phyloP scores from a whole-genome alignment of 2,329 filamentous ascomycete species.

The Fusarium sp. region DNA sequence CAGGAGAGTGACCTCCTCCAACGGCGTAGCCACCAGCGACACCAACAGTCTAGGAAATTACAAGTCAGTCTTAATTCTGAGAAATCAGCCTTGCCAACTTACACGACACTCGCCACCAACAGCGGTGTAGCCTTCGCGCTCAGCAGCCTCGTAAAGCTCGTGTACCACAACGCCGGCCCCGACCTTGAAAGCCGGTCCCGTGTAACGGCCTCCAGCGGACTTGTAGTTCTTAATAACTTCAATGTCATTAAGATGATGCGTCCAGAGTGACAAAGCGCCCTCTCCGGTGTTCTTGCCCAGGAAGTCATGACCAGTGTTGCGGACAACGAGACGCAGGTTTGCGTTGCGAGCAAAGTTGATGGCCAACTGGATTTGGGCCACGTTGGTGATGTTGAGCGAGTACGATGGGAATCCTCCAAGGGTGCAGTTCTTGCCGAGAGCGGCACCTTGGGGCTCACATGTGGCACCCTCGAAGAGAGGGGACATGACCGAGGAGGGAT shows the following conservation, averaged over 20 bases:
- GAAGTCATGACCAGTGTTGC: slow-evolving; percentile 61
- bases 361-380: slow-evolving; percentile 57
- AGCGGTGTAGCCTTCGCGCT: slow-evolving; percentile 57
- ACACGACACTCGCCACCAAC: slow-evolving; percentile 63
- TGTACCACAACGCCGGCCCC: slow-evolving; percentile 65
- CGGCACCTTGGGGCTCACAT: slow-evolving; percentile 46
- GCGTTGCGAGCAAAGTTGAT: slow-evolving; percentile 58
- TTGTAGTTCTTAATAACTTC: slow-evolving; percentile 38
- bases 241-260: slow-evolving; percentile 61
- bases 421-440: slow-evolving; percentile 45
- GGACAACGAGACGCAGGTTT: slow-evolving; percentile 59
- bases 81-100: slow-evolving; percentile 10
- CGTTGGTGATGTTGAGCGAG: slow-evolving; percentile 53
- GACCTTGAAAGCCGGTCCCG: slow-evolving; percentile 63
- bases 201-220: slow-evolving; percentile 43
- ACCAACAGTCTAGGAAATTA: slow-evolving; percentile 37
- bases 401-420: slow-evolving; percentile 56
- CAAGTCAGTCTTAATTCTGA: neutral
- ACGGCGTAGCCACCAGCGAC: slow-evolving; percentile 44
- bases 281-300: slow-evolving; percentile 67
- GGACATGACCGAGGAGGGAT: slow-evolving; percentile 54
- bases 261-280: slow-evolving; percentile 67
- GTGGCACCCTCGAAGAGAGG: slow-evolving; percentile 53
- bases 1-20: slow-evolving; percentile 62
- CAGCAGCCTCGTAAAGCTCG: slow-evolving; percentile 63